phyloP scores from a whole-genome alignment of 2,329 filamentous ascomycete genomes.

The Elsinoe necatrix region DNA sequence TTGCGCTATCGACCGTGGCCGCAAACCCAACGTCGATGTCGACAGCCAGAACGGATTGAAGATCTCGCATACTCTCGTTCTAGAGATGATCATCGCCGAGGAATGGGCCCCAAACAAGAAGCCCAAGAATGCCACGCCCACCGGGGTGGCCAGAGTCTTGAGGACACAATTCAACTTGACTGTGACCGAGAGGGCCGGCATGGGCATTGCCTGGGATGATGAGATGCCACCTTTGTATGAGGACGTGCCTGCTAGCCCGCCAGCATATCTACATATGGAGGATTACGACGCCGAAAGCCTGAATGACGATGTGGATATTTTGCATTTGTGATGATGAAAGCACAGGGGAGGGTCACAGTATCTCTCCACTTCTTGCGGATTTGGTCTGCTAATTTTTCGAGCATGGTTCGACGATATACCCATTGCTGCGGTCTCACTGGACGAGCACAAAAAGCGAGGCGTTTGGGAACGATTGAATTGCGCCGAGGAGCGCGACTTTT shows the following conservation, averaged over 20 bases:
- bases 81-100: constrained; percentile 91
- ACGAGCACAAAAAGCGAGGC: not conserved
- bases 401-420: constrained; percentile 1
- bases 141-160: constrained; percentile 80
- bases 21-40: constrained; percentile 68
- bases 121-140: constrained; percentile 69
- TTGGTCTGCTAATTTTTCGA: not conserved
- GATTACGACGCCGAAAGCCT: constrained; percentile 41
- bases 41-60: constrained; percentile 66
- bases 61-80: constrained; percentile 74
- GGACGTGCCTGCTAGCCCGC: constrained; percentile 81
- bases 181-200: constrained; percentile 73
- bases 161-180: constrained; percentile 82
- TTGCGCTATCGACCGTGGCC: constrained; percentile 51
- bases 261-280: constrained; percentile 44
- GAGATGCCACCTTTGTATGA: constrained; percentile 90
- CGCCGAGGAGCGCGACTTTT: not conserved
- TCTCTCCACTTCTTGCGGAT: not conserved
- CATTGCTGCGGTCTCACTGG: not conserved
- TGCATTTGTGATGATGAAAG: constrained; percentile 28
- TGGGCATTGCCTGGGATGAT: constrained; percentile 95
- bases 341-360: not conserved
- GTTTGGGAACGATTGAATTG: not conserved
- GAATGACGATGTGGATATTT: constrained; percentile 39
- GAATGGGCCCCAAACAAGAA: constrained; percentile 67